phyloP scores from a whole-genome alignment of 2,329 filamentous ascomycete genomes.

The Trichothecium roseum region DNA sequence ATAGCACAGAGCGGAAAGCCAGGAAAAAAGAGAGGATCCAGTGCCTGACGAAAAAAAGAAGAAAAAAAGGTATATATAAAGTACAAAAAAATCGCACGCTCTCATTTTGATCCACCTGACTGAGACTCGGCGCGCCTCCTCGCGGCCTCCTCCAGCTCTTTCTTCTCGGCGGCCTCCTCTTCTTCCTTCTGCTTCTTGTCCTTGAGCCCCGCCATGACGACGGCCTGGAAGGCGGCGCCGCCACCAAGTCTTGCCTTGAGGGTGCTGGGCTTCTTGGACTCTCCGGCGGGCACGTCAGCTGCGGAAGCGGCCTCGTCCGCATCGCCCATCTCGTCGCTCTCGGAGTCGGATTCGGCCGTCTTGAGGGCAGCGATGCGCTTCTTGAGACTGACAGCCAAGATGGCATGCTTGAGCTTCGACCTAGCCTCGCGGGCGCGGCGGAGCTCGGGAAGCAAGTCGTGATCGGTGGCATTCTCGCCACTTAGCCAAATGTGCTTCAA shows the following conservation, averaged over 20 bases:
- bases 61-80: background rate
- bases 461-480: conserved; percentile 83
- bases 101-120: background rate
- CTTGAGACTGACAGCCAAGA: conserved; percentile 90
- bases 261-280: conserved; percentile 4
- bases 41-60: no score
- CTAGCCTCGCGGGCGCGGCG: conserved; percentile 78
- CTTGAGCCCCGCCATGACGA: conserved; percentile 6
- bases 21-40: no score
- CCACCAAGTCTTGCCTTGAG: conserved; percentile 6
- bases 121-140: conserved; percentile 1
- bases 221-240: conserved; percentile 7
- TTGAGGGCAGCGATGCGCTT: conserved; percentile 94
- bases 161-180: conserved; percentile 4
- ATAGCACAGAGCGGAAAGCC: no score
- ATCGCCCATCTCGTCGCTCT: conserved; percentile 63
- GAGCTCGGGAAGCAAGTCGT: conserved; percentile 96
- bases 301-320: conserved; percentile 42
- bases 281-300: conserved; percentile 4
- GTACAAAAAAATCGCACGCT: no score
- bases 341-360: conserved; percentile 76
- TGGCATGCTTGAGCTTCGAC: conserved; percentile 81
- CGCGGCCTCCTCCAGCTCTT: conserved; percentile 4
- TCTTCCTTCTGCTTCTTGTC: conserved; percentile 8
- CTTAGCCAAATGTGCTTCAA: conserved; percentile 80